Evolutionary conservation across 768 basidiomycete genomes (phyloP).

Genomic region (Phaeolepiota aurea): DNA sequence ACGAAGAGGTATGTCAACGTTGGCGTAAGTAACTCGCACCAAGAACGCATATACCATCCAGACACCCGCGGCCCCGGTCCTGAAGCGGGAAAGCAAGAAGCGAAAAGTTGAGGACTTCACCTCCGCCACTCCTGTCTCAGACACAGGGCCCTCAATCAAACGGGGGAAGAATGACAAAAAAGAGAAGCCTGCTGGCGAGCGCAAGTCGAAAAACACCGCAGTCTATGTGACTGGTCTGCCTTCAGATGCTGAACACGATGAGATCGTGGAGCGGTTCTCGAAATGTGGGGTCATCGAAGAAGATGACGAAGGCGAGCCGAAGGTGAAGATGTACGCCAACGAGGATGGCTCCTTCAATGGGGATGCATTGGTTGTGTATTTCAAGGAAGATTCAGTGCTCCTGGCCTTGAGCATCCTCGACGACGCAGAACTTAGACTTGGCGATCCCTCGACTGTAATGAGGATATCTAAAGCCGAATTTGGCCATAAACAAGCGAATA

Average conservation of each 20-base stretch:
- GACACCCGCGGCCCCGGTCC: conserved; percentile 83
- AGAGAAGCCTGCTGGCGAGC: conserved; percentile 34
- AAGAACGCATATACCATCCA: conserved; percentile 17
- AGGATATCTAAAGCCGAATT: conserved; percentile 73
- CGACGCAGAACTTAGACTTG: conserved; percentile 84
- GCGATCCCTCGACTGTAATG: conserved; percentile 68
- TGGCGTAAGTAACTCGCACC: not conserved
- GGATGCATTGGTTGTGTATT: conserved; percentile 92
- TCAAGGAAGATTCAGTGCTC: conserved; percentile 92
- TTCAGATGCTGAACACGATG: conserved; percentile 59
- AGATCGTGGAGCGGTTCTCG: conserved; percentile 79
- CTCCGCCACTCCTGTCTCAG: conserved; percentile 35
- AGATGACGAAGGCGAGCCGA: conserved; percentile 84
- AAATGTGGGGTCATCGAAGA: conserved; percentile 92
- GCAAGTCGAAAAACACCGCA: conserved; percentile 86
- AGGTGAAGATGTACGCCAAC: conserved; percentile 90
- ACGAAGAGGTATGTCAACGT: conserved; percentile 68
- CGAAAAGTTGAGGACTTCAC: conserved; percentile 72
- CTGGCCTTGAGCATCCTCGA: conserved; percentile 82
- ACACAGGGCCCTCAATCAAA: conserved; percentile 52
- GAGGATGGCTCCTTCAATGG: conserved; percentile 87
- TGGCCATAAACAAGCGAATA: conserved; percentile 50
- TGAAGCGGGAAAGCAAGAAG: conserved; percentile 75
- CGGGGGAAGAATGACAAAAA: conserved; percentile 54
- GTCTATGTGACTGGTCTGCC: conserved; percentile 87